Evolutionary conservation across 805 yeast genomes (phyloP), one percentile per base, ranked within the genome.

Genomic region (Candida glaebosa): DNA sequence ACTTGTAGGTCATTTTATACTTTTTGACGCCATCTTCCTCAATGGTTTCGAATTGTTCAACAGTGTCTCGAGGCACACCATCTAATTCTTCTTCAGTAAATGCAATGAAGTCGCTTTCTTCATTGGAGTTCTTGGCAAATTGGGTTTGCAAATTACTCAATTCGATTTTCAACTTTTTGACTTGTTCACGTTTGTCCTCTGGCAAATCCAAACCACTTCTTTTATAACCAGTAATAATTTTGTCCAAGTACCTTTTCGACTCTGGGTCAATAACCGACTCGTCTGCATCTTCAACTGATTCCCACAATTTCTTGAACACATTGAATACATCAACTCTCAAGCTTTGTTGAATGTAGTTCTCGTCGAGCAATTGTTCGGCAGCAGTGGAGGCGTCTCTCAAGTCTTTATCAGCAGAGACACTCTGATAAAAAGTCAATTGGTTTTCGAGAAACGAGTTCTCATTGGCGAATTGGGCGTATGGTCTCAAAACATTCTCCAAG

Each of bases 191-290:
- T 22, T 71, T 62, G 16, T 74, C 82, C 42, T 64, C 56, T 10
- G 84, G 69, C 48, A 85, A 65, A 15, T 75, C 82, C 46, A 87
- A 71, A 30, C 96, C 96, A 50, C 79, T 78, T 50, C 91, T 74
- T 45, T 77, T 76, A 56, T 72, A 85, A 34, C 72, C 78, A 31
- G 65, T 67, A 48, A 80, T 73, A 32, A 70, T 57, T 54, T 86
- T 84, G 43, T 76, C 76, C 38, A 84, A 60, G 48, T 72, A 78
- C 44, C 82, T 73, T 45, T 60, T 71, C 3, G 81, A 69, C 57
- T 85, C 91, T 2, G 74, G 64, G 40, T 76, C 78, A 18, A 76
- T 51, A 1, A 46, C 37, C 0, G 46, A 26, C 17, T 53, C 53
- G 39, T 67, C 65, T 9, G 18, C 38, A 39, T 60, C 54, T 22